Evolutionary conservation across 495 filamentous ascomycete species (phyloP), one percentile per base, ranked within the genome.

Genomic region (Penicillium bialowiezense): DNA sequence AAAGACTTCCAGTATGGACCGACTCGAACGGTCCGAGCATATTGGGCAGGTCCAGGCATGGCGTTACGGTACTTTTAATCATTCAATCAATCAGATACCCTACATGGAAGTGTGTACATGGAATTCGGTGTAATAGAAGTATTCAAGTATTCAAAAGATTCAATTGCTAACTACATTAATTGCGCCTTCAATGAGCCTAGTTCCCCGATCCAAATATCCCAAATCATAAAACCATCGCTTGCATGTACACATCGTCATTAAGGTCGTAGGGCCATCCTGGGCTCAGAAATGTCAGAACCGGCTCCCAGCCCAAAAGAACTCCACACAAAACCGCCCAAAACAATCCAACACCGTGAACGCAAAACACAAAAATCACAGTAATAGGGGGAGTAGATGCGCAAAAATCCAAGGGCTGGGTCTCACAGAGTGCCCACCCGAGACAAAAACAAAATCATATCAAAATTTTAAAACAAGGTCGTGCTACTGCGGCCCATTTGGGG

Each of bases 161-260:
- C 43, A 58, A 50, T 59, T 55, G 53, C 56, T 63, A 63, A 47
- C 52, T 59, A 42, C 33, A 41, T 56, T 38, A 32, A 51, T 34
- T 47, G 52, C 58, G 60, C 57, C 58, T 40, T 44, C 52, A 34
- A 54, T 60, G 47, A 46, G 37, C 54, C 41, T 31, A 38, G 48
- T 39, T 52, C 54, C 51, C 36, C 44, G 55, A 56, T 39, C 58
- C 56, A 53, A 46, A 57, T n/a, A 43, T 55, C 56, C 59, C 62
- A 41, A 59, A 60, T 67, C 55, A 56, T 64, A 59, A 65, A 67
- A 61, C 64, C 66, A 64, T 69, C 45, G 59, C 63, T 70, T 69
- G 63, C 71, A 68, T 72, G 65, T 70, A 69, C 69, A 69, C 65
- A 64, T 73, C 65, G 58, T 74, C 63, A 65, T 69, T 63, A 71